Evolutionary conservation across 208 protist genomes (phyloP).

Genomic region (Vickermania ingenoplastis): DNA sequence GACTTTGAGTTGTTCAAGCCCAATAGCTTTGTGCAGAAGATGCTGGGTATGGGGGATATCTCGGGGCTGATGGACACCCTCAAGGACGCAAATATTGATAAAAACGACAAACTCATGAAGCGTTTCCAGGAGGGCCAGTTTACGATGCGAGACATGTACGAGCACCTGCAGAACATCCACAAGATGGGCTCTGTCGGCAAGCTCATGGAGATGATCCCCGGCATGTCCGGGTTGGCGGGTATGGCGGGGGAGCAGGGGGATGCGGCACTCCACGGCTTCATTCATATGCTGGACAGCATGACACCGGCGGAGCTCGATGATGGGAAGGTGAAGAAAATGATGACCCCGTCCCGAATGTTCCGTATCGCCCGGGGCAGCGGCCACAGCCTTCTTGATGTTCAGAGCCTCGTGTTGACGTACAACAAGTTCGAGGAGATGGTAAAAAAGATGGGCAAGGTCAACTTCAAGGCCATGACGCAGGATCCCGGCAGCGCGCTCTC

Average conservation of each 20-base stretch:
- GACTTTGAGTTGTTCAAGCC: slow-evolving; percentile 94
- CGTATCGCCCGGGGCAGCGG: slow-evolving; percentile 83
- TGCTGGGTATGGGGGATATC: slow-evolving; percentile 96
- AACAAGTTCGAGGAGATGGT: slow-evolving; percentile 83
- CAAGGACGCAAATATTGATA: slow-evolving; percentile 83
- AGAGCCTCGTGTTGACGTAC: slow-evolving; percentile 77
- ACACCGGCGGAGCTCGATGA: slow-evolving; percentile 87
- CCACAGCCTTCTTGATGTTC: slow-evolving; percentile 58
- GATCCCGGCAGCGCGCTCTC: slow-evolving; percentile 47
- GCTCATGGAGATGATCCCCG: slow-evolving; percentile 90
- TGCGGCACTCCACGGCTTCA: slow-evolving; percentile 82
- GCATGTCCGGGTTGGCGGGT: slow-evolving; percentile 70
- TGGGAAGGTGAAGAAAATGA: slow-evolving; percentile 85
- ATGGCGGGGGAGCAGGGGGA: slow-evolving; percentile 53
- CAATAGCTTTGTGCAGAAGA: slow-evolving; percentile 80
- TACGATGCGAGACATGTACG: slow-evolving; percentile 95
- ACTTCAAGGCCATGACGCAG: slow-evolving; percentile 84
- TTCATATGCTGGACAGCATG: slow-evolving; percentile 97
- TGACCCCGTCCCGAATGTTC: slow-evolving; percentile 78
- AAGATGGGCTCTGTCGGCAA: slow-evolving; percentile 93
- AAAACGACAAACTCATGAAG: slow-evolving; percentile 83
- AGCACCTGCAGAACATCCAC: slow-evolving; percentile 93
- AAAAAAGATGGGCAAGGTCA: slow-evolving; percentile 87
- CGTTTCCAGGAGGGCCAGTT: slow-evolving; percentile 90
- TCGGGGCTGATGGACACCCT: slow-evolving; percentile 86